Evolutionary conservation across 352 stramenopile genomes (phyloP).

Genomic region (Saprolegnia diclina): DNA sequence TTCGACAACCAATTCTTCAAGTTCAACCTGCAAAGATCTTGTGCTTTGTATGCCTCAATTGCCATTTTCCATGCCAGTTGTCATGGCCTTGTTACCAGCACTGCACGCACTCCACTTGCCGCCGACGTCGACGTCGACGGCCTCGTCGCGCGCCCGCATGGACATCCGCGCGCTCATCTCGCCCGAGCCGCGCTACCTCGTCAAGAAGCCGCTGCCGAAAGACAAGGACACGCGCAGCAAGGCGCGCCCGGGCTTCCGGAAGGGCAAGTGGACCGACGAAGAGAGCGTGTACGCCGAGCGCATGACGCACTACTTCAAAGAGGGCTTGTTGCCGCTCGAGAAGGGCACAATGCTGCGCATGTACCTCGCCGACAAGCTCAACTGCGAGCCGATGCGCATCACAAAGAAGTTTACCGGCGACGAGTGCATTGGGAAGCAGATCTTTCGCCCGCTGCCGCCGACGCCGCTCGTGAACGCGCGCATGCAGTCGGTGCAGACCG

Average conservation of each 20-base stretch:
- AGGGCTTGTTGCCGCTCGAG: slow-evolving; percentile 70
- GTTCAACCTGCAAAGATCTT: background rate
- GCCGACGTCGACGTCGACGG: too few relatives aligned
- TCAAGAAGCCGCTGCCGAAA: slow-evolving; percentile 12
- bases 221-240: slow-evolving; percentile 44
- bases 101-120: background rate
- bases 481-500: slow-evolving; percentile 66
- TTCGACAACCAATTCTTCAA: background rate
- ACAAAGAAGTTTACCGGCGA: slow-evolving; percentile 90
- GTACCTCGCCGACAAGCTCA: slow-evolving; percentile 89
- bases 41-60: background rate
- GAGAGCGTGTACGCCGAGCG: slow-evolving; percentile 67
- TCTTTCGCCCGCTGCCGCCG: slow-evolving; percentile 67
- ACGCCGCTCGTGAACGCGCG: slow-evolving; percentile 58
- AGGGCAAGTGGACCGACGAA: slow-evolving; percentile 84
- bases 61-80: background rate
- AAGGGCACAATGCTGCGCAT: slow-evolving; percentile 85
- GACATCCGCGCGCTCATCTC: slow-evolving; percentile 5
- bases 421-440: slow-evolving; percentile 88
- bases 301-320: slow-evolving; percentile 81
- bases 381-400: slow-evolving; percentile 90
- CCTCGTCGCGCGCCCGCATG: background rate
- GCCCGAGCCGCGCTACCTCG: slow-evolving; percentile 7
- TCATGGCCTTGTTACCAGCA: background rate
- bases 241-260: slow-evolving; percentile 71